Base-by-base conservation (phyloP, 2,329 filamentous ascomycete genomes). In the Hymenoscyphus linearis region DNA sequence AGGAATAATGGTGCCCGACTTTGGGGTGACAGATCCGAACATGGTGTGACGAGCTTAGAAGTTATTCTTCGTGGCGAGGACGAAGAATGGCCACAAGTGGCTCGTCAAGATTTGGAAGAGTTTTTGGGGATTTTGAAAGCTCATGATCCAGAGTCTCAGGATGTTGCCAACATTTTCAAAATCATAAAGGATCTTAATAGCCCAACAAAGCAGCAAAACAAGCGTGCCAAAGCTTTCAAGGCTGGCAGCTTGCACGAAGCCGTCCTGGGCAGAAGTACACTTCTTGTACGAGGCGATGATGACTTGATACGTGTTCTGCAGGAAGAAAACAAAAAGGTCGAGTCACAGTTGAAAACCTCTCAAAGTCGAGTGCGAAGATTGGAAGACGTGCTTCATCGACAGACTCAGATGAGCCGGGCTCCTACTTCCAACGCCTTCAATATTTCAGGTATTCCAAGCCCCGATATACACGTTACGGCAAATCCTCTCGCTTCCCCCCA, bases 211-310 rank as follows among this genome's bases (percentile, higher is more conserved):
- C 91, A 95, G 73, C 93, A 96, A 72, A 85, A 87, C 63, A 93
- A 91, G 74, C 85, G 91, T 61, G 85, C 95, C 6, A 96, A 93
- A 73, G 92, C 91, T 4, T 98, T 99, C 79, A 97, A 97, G 73
- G 95, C 96, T 71, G 95, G 95, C 16, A 98, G 95, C 71, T 84
- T 98, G 40, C 92, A 97, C 69, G 95, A 98, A 72, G 88, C 88
- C n/a, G 85, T 85, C 2, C 82, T 97, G 64, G 91, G 91, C n/a
- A 86, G 89, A 70, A 96, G 90, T 66, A 93, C 91, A 1, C 82
- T 97, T 10, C 77, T 96, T 69, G 84, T 96, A 14, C 86, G 91
- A 44, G 92, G 91, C n/a, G 89, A 95, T 64, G 91, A 96, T 69
- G 93, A 97, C 65, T 79, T 93, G 64, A 82, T 89, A 36, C 82